Conservation (phyloP, 805 yeast genomes). For the Cyberlindnera lachancei region DNA sequence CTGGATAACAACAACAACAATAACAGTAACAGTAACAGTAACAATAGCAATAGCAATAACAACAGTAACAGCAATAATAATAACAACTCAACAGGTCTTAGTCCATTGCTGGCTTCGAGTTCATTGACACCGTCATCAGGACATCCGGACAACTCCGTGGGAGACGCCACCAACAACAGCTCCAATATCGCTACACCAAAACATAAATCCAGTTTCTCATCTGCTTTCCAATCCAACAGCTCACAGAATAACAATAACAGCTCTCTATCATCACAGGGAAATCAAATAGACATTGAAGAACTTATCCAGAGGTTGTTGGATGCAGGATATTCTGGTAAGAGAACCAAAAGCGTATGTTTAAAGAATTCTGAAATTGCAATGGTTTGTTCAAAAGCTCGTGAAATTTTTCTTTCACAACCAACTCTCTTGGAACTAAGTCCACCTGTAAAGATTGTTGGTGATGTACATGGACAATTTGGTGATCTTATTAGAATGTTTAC, state of each 20-base stretch:
- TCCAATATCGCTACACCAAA: slow-evolving; percentile 10
- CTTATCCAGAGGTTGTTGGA: slow-evolving; percentile 85
- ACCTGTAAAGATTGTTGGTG: slow-evolving; percentile 84
- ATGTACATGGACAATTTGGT: slow-evolving; percentile 94
- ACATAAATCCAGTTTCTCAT: slow-evolving; percentile 19
- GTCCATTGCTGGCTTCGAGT: too few relatives aligned
- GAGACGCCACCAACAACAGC: neutral
- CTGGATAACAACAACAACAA: slow-evolving; percentile 3
- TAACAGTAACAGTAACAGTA: slow-evolving; percentile 1
- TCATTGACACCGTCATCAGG: too few relatives aligned
- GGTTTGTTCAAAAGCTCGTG: slow-evolving; percentile 83
- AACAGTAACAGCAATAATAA: neutral
- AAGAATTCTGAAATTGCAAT: slow-evolving; percentile 84
- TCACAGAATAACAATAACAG: slow-evolving; percentile 21
- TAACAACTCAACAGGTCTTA: neutral
- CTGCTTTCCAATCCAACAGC: slow-evolving; percentile 19
- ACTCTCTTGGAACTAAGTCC: slow-evolving; percentile 75
- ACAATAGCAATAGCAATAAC: slow-evolving; percentile 1
- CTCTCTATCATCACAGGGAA: slow-evolving; percentile 5
- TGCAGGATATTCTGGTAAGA: slow-evolving; percentile 93
- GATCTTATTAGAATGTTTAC: slow-evolving; percentile 77
- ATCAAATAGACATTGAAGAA: slow-evolving; percentile 62
- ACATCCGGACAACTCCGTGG: too few relatives aligned
- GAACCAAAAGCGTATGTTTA: slow-evolving; percentile 82
- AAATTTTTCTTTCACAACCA: slow-evolving; percentile 86